phyloP scores from a whole-genome alignment of 2,329 filamentous ascomycete species.

The Cladosporium halotolerans region DNA sequence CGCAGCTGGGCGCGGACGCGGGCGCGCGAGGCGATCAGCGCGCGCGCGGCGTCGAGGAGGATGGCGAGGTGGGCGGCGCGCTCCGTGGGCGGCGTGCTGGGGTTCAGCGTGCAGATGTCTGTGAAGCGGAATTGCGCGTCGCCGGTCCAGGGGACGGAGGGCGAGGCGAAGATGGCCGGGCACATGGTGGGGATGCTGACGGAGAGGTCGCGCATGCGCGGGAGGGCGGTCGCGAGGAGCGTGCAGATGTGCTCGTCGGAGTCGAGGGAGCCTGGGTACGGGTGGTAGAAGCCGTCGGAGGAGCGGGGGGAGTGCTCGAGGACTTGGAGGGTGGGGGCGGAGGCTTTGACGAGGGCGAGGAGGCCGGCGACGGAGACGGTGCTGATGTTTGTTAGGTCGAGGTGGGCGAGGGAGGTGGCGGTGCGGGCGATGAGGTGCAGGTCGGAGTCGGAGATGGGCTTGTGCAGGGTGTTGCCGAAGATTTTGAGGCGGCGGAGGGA shows the following conservation, averaged over 20 bases:
- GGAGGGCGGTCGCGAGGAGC: conserved; percentile 38
- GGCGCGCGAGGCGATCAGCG: conserved; percentile 34
- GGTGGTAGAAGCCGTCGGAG: conserved; percentile 47
- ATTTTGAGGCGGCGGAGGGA: conserved; percentile 47
- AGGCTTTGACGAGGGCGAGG: conserved; percentile 47
- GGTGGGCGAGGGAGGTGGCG: conserved; percentile 45
- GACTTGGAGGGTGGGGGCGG: conserved; percentile 42
- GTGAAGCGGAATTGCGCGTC: conserved; percentile 46
- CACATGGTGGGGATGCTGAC: conserved; percentile 45
- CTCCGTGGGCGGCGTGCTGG: conserved; percentile 29
- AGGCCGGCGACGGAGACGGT: conserved; percentile 48
- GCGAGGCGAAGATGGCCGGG: conserved; percentile 40
- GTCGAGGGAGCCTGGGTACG: conserved; percentile 40
- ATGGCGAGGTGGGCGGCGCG: conserved; percentile 32
- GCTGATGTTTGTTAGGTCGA: conserved; percentile 49
- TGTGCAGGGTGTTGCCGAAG: conserved; percentile 49
- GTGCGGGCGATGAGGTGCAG: conserved; percentile 46
- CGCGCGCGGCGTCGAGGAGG: conserved; percentile 37
- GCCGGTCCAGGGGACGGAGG: conserved; percentile 39
- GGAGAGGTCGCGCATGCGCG: conserved; percentile 43
- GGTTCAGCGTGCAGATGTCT: conserved; percentile 39
- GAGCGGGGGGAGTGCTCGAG: conserved; percentile 50
- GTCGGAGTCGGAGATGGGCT: conserved; percentile 46
- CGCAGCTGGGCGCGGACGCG: conserved; percentile 35
- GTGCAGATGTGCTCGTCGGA: conserved; percentile 44